Conservation (phyloP, 2,329 filamentous ascomycete species). For the Cryphonectria radicalis region DNA sequence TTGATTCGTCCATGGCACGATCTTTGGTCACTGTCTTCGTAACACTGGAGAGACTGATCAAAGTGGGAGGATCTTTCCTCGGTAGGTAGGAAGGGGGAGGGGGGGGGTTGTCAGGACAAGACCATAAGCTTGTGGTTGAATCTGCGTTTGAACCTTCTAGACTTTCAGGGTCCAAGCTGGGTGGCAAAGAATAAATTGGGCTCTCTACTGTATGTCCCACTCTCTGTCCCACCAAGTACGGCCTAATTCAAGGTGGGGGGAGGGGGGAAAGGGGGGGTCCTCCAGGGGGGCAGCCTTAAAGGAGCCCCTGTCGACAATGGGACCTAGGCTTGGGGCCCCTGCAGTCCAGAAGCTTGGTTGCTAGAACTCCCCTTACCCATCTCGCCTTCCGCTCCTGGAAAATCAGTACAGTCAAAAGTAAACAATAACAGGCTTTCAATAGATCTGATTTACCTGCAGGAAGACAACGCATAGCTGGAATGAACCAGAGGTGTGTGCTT, state of each 20-base stretch:
- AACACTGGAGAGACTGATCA: not conserved
- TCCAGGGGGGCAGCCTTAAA: not conserved
- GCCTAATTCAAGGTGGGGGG: not conserved
- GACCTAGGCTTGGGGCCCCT: not conserved
- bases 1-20: conserved; percentile 47
- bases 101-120: not conserved
- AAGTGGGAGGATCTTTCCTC: not conserved
- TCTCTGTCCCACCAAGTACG: not conserved
- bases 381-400: not conserved
- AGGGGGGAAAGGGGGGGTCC: too few relatives aligned
- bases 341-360: not conserved
- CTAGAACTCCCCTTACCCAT: conserved; percentile 13
- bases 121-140: not conserved
- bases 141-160: not conserved
- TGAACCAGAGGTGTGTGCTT: not conserved
- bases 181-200: conserved; percentile 5
- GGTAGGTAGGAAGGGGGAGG: not conserved
- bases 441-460: not conserved
- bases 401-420: not conserved
- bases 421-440: not conserved
- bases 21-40: conserved; percentile 6
- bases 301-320: not conserved
- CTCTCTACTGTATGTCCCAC: not conserved
- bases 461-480: not conserved
- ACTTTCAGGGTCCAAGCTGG: conserved; percentile 5